A percentile compares a stretch with the other conserved stretches of the same genome.
Conservation (phyloP, 2,329 filamentous ascomycete species). For the Penicillium sp. region DNA sequence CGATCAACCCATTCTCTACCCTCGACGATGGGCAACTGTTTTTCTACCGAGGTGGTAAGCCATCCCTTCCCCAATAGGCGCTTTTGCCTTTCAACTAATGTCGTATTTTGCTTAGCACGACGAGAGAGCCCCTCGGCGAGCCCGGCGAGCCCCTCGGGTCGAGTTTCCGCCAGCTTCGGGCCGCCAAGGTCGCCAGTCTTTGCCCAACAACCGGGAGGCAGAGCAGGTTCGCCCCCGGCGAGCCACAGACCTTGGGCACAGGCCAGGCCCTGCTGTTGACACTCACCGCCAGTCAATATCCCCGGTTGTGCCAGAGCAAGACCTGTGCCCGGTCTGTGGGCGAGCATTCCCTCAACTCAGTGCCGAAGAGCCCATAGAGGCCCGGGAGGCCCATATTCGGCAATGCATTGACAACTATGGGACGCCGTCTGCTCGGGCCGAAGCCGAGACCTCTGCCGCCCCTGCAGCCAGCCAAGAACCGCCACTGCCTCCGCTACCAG, state of each 20-base stretch:
- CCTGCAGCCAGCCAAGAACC: no score
- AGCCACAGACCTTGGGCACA: not conserved
- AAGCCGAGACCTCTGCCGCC: conserved; percentile 19
- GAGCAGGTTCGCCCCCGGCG: not conserved
- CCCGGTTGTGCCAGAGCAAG: conserved; percentile 39
- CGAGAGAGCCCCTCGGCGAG: no score
- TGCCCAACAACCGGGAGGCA: no score
- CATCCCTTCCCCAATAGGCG: no score
- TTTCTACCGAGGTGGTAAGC: no score
- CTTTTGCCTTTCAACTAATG: no score
- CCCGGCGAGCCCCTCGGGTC: no score
- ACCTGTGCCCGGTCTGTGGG: conserved; percentile 49
- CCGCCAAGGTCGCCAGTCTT: conserved; percentile 6
- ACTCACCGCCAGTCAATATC: not conserved
- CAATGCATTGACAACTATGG: conserved; percentile 44
- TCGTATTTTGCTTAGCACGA: no score
- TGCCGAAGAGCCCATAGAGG: conserved; percentile 38
- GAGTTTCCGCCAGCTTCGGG: no score
- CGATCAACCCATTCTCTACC: conserved; percentile 17
- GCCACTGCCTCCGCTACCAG: conserved; percentile 22
- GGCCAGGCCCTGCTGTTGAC: not conserved
- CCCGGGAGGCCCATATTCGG: conserved; percentile 47
- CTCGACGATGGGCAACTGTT: conserved; percentile 14
- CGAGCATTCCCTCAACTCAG: conserved; percentile 39
- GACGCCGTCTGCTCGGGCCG: conserved; percentile 11